Evolutionary conservation across 768 basidiomycete genomes (phyloP).

Genomic region (Hirschioporus abietinus): DNA sequence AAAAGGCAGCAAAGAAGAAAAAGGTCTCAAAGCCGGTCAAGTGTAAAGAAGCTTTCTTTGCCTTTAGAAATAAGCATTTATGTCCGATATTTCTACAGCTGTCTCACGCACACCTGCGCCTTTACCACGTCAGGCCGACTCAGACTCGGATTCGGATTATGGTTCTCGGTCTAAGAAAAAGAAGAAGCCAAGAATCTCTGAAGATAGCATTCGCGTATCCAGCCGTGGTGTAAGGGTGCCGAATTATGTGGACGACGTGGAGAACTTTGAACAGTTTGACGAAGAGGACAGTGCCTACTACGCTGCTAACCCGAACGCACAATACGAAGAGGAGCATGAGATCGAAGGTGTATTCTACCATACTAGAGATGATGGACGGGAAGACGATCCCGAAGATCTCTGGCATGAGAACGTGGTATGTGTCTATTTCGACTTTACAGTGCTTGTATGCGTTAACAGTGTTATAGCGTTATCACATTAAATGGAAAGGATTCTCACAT

Average conservation of each 20-base stretch:
- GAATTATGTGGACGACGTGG: constrained; percentile 69
- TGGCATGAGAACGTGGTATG: constrained; percentile 86
- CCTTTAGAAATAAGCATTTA: constrained; percentile 12
- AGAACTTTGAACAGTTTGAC: constrained; percentile 74
- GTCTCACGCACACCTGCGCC: constrained; percentile 31
- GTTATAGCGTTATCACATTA: constrained; percentile 91
- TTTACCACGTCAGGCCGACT: constrained; percentile 48
- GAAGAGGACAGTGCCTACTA: constrained; percentile 57
- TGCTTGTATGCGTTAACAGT: constrained; percentile 11
- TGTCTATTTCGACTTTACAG: constrained; percentile 12
- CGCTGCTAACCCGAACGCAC: constrained; percentile 42
- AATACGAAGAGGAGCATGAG: constrained; percentile 67
- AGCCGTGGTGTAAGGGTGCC: constrained; percentile 73
- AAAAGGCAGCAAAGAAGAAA: constrained; percentile 67
- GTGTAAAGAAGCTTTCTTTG: constrained; percentile 36
- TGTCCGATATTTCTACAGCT: constrained; percentile 17
- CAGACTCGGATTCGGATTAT: constrained; percentile 85
- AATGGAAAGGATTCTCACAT: constrained; percentile 98
- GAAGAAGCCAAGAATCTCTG: constrained; percentile 49
- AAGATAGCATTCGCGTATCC: constrained; percentile 74
- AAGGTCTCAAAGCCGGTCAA: constrained; percentile 50
- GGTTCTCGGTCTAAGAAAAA: constrained; percentile 84
- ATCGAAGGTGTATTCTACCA: constrained; percentile 91
- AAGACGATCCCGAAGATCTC: constrained; percentile 70
- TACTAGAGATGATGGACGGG: constrained; percentile 75